Evolutionary conservation across 257 asterid species (phyloP), one percentile per base, ranked within the genome.

Genomic region (Fraxinus pennsylvanica): DNA sequence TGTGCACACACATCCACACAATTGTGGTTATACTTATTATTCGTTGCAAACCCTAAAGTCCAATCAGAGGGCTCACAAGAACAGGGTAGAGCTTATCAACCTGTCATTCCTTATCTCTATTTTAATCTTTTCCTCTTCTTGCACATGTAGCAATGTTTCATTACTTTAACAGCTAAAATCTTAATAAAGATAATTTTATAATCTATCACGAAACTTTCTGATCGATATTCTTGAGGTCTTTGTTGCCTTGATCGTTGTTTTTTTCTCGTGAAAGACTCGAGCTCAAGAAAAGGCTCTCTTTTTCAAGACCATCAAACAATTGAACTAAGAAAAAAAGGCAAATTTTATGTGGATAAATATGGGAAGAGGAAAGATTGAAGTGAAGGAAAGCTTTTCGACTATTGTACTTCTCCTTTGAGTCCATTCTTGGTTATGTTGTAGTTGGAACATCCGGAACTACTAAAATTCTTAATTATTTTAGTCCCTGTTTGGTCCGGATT

Each of bases 311-410:
- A 32, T n/a, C 6, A 1, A 57, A 5, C 66, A 57, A 27, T 57
- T 5, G 27, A 17, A 57, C 27, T 29, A 30, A 30, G 68, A 61
- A 4, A 25, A 25, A 25, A 22, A 32, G n/a, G 32, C 45, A 10
- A n/a, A 27, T 71, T 19, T 22, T 19, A 52, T 32, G 29, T 45
- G 68, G 72, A 78, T 32, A 32, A 32, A 50, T 0, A 92, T 92
- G 97, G 97, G 96, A 73, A 83, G 97, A 82, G 97, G 97, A 76
- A 93, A 86, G 84, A 85, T 89, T 27, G 96, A 93, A 68, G 86
- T 93, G 89, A 91, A 93, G 97, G 97, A n/a, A 92, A 88, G 79
- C 84, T 92, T 43, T 81, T 84, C 74, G 88, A 92, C 79, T 91
- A 91, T 80, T 87, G 85, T 82, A 88, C 89, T 27, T 87, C 91